Conservation (phyloP, 306 rosid species). For the Vicia villosa region DNA sequence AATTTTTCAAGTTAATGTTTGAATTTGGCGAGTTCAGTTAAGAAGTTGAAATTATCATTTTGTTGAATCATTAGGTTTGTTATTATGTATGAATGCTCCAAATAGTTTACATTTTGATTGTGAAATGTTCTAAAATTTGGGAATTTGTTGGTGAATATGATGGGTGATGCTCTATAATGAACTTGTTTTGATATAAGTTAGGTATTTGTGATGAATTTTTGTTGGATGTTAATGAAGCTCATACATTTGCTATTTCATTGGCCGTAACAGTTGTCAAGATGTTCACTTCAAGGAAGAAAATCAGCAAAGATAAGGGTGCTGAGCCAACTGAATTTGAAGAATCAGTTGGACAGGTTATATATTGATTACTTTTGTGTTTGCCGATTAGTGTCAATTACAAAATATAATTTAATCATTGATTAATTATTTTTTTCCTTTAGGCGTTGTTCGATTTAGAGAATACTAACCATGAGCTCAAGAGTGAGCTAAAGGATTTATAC, state of each 20-base stretch:
- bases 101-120: background rate
- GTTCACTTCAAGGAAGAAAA: conserved; percentile 72
- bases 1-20: too few relatives aligned
- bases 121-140: background rate
- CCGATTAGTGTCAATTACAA: background rate
- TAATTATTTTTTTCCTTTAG: conserved; percentile 30
- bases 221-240: background rate
- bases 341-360: conserved; percentile 66
- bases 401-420: background rate
- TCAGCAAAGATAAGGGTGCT: conserved; percentile 67
- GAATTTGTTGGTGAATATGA: background rate
- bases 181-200: too few relatives aligned
- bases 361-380: background rate
- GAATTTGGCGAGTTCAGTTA: too few relatives aligned
- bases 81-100: background rate
- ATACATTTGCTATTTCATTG: background rate
- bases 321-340: conserved; percentile 77
- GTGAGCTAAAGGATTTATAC: conserved; percentile 92
- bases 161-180: background rate
- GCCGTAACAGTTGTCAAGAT: conserved; percentile 48
- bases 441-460: conserved; percentile 77
- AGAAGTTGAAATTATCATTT: background rate
- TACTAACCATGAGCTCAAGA: conserved; percentile 79
- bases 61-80: background rate
- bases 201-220: background rate